Base-by-base conservation (phyloP, 495 filamentous ascomycete genomes). In the Trichocladium antarcticum region DNA sequence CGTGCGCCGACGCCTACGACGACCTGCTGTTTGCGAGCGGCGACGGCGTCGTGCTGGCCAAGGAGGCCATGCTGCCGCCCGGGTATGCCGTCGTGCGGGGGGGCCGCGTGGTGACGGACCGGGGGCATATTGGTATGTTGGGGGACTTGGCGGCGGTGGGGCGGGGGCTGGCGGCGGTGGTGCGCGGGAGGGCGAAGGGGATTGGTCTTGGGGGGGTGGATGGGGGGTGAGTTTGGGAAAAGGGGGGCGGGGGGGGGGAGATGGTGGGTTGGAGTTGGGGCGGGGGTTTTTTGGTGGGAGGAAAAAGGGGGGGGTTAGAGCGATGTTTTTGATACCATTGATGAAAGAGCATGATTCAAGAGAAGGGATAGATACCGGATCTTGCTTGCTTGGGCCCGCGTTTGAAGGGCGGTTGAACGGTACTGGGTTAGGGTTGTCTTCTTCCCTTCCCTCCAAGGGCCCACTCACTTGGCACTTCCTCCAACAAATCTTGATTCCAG, bases 11-110 rank as follows among this genome's bases (percentile, higher is more conserved):
- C 66, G 81, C 82, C 2, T 97, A 94, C 59, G 90, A 95, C 52
- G 82, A 94, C 49, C 70, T 95, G 3, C 78, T 85, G 0, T 96
- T 96, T 65, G 84, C 82, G 0, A 82, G 79, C 31, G 90, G 90
- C 0, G 90, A 97, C 62, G 90, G 90, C 0, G 90, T 97, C 0
- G 87, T 88, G 59, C 71, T 97, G 14, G 87, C 90, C 0, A 73
- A 73, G 35, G 85, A 89, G 46, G 85, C 89, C 0, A 92, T 93
- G 89, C 60, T 93, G 51, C 89, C 90, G 1, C 64, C 71, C 6
- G 89, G 89, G 0, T 97, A 96, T 60, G 74, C 72, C 43, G 67
- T 82, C 44, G 84, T 79, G 2, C 75, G 70, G 49, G 79, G 80
- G 22, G 89, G 88, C 0, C 71, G 83, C 40, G 77, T 95, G 10